phyloP scores from a whole-genome alignment of 2,329 filamentous ascomycete species.

The Neoscytalidium dimidiatum region DNA sequence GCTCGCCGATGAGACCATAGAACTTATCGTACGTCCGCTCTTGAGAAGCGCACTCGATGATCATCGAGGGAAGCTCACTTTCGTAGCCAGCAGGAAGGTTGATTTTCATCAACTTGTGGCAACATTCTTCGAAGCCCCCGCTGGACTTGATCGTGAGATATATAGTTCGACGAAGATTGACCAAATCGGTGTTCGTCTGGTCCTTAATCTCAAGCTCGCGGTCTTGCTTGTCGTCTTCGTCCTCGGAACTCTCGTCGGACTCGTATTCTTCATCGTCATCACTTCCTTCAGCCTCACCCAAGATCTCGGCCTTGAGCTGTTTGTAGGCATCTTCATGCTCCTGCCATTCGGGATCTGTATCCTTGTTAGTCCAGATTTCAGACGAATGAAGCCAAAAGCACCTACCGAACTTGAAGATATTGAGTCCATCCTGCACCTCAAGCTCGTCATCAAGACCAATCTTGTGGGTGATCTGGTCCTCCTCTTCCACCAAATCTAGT shows the following conservation, averaged over 20 bases:
- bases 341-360: slow-evolving; percentile 76
- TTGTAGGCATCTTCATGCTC: slow-evolving; percentile 89
- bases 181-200: slow-evolving; percentile 92
- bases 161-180: slow-evolving; percentile 89
- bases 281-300: slow-evolving; percentile 78
- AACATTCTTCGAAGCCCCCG: slow-evolving; percentile 93
- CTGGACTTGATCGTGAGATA: slow-evolving; percentile 98
- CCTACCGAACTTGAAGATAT: slow-evolving; percentile 80
- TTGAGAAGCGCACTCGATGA: slow-evolving; percentile 95
- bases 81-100: slow-evolving; percentile 85
- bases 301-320: slow-evolving; percentile 86
- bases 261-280: slow-evolving; percentile 68
- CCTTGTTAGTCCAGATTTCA: background rate
- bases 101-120: slow-evolving; percentile 90
- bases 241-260: slow-evolving; percentile 67
- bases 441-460: slow-evolving; percentile 80
- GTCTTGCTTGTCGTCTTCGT: slow-evolving; percentile 75
- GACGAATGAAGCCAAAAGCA: background rate
- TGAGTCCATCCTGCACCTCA: slow-evolving; percentile 80
- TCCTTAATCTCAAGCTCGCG: slow-evolving; percentile 95
- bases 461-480: slow-evolving; percentile 94
- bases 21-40: slow-evolving; percentile 98
- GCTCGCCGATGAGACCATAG: slow-evolving; percentile 89
- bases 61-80: slow-evolving; percentile 90
- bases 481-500: slow-evolving; percentile 92